Percentiles rank a stretch among this genome's conserved stretches.
These are phyloP conservation scores for Ophidiomyces ophidiicola DNA, from an alignment of 2,329 filamentous ascomycete genomes.

Conservation along the genomic window DNA sequence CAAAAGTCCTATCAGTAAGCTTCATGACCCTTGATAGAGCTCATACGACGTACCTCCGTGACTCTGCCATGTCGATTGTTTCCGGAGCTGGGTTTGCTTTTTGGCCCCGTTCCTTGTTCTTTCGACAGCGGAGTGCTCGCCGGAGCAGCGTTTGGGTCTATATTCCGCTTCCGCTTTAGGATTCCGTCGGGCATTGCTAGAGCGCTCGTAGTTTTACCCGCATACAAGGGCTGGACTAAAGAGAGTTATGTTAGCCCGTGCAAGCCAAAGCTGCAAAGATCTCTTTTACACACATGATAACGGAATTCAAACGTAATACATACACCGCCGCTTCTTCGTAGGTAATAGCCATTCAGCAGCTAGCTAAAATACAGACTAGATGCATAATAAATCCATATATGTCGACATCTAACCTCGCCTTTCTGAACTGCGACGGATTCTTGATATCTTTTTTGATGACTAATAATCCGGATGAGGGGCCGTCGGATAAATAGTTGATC, in stretches of 20 bases:
- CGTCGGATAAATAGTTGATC: too few species aligned
- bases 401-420: too few species aligned
- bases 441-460: too few species aligned
- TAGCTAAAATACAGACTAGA: too few species aligned
- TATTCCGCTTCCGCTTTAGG: constrained; percentile 10
- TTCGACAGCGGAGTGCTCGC: not conserved
- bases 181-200: constrained; percentile 9
- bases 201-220: not conserved
- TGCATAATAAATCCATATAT: too few species aligned
- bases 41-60: constrained; percentile 8
- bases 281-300: too few species aligned
- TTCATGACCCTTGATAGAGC: not conserved
- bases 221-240: not conserved
- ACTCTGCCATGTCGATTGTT: constrained; percentile 6
- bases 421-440: too few species aligned
- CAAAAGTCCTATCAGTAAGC: not conserved
- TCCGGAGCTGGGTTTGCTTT: not conserved
- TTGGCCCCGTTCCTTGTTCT: not conserved
- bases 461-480: too few species aligned
- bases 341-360: too few species aligned
- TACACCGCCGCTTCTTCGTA: too few species aligned
- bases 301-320: too few species aligned
- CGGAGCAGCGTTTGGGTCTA: constrained; percentile 1
- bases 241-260: too few species aligned
- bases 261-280: not conserved